Percentiles rank a stretch among this genome's conserved stretches.
These are phyloP conservation scores for Alternaria incomplexa DNA, from an alignment of 2,329 filamentous ascomycete species.

Conservation along the genomic window DNA sequence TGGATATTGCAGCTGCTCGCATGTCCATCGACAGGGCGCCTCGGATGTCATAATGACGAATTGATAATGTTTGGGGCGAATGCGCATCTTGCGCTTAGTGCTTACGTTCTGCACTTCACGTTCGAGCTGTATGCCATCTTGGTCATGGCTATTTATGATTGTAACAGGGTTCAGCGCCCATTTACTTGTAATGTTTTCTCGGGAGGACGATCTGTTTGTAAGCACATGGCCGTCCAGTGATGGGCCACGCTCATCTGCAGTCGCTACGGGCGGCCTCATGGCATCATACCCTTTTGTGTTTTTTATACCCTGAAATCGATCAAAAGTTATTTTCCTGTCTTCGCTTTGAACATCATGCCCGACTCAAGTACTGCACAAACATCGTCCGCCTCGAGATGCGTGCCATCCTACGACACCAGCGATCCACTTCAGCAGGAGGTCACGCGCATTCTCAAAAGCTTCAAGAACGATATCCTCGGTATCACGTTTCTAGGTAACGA, in stretches of 20 bases:
- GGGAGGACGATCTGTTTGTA: background rate
- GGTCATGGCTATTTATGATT: background rate
- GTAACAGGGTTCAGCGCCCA: background rate
- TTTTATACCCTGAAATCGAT: background rate
- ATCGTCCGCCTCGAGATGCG: background rate
- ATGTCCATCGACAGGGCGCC: conserved; percentile 11
- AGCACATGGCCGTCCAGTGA: background rate
- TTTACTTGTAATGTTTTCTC: conserved; percentile 7
- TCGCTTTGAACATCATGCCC: background rate
- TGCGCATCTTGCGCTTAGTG: background rate
- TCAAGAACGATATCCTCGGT: conserved; percentile 9
- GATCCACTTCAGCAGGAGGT: conserved; percentile 12
- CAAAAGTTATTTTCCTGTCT: background rate
- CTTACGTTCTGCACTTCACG: background rate
- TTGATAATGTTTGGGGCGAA: conserved; percentile 3
- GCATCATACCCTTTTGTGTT: background rate
- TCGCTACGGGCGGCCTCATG: background rate
- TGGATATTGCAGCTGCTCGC: conserved; percentile 11
- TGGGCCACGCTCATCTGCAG: background rate
- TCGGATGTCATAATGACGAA: conserved; percentile 3
- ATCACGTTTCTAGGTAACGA: conserved; percentile 6
- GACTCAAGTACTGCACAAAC: background rate
- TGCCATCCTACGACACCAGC: background rate
- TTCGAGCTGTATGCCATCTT: background rate
- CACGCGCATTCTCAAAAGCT: background rate